Evolutionary conservation across 2,329 filamentous ascomycete species (phyloP).

Genomic region (Lecanicillium sp.): DNA sequence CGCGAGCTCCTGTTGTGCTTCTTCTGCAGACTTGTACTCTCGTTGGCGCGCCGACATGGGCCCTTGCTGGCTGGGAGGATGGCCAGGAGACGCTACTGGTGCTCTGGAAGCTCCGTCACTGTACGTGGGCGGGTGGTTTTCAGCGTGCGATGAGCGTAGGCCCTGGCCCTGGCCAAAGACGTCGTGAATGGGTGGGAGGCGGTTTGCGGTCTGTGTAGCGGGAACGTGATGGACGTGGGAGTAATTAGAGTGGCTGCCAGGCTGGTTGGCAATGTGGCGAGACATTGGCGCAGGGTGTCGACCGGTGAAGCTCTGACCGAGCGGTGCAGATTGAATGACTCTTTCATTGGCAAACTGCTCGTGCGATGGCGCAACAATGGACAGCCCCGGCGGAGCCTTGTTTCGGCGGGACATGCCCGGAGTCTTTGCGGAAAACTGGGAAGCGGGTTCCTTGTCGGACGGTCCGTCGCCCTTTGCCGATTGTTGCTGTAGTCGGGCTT

Average conservation of each 20-base stretch:
- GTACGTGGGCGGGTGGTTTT: conserved; percentile 42
- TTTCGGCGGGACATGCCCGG: conserved; percentile 66
- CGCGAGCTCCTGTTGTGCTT: conserved; percentile 82
- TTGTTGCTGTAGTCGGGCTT: conserved; percentile 80
- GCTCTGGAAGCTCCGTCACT: conserved; percentile 55
- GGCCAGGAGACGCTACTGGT: conserved; percentile 70
- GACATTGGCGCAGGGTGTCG: conserved; percentile 69
- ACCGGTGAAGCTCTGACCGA: conserved; percentile 92
- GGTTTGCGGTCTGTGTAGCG: conserved; percentile 81
- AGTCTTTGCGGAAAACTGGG: conserved; percentile 55
- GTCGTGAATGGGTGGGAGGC: conserved; percentile 86
- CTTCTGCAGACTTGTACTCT: conserved; percentile 93
- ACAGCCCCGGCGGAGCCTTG: conserved; percentile 80
- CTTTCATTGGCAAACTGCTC: conserved; percentile 88
- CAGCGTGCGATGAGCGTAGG: conserved; percentile 33
- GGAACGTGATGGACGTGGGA: conserved; percentile 89
- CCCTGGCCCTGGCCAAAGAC: conserved; percentile 74
- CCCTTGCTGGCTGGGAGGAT: conserved; percentile 47
- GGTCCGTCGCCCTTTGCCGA: conserved; percentile 68
- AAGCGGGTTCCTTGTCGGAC: conserved; percentile 42
- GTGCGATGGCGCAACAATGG: conserved; percentile 90
- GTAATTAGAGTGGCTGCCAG: conserved; percentile 66
- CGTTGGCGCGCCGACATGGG: conserved; percentile 58
- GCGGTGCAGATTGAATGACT: conserved; percentile 91
- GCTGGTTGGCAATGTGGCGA: conserved; percentile 71